Conservation (phyloP, 1,284 basidiomycete species). For the Ganoderma meredithae region DNA sequence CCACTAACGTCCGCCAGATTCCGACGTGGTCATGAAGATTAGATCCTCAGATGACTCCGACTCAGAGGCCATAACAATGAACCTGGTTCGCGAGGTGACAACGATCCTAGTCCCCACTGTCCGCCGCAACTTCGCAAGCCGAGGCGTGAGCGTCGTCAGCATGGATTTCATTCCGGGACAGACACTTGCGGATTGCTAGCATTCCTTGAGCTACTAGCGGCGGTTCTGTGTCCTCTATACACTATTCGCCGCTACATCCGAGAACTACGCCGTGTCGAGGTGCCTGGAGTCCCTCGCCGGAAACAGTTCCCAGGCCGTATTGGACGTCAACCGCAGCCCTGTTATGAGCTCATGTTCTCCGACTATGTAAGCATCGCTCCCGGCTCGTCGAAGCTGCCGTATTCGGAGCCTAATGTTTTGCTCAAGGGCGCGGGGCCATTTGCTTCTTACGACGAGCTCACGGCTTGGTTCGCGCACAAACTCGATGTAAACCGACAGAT, state of each 20-base stretch:
- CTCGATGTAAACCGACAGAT: conserved; percentile 10
- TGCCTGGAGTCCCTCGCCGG: conserved; percentile 7
- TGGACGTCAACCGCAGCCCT: conserved; percentile 16
- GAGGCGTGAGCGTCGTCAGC: conserved; percentile 14
- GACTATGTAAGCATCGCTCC: neutral
- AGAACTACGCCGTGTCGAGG: conserved; percentile 32
- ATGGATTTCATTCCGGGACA: conserved; percentile 40
- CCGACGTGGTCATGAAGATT: conserved; percentile 11
- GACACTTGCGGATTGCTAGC: conserved; percentile 37
- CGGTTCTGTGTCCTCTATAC: conserved; percentile 37
- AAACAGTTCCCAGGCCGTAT: conserved; percentile 21
- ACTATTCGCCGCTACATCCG: conserved; percentile 41
- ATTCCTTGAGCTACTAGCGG: conserved; percentile 31
- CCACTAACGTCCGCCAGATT: neutral
- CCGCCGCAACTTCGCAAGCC: neutral
- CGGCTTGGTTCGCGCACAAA: conserved; percentile 21
- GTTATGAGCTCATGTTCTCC: conserved; percentile 3
- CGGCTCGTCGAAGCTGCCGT: neutral
- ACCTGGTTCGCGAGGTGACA: conserved; percentile 1
- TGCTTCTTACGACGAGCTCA: conserved; percentile 18
- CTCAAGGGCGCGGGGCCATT: conserved; percentile 22
- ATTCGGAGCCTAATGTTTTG: neutral
- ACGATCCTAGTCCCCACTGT: conserved; percentile 4
- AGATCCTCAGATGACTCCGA: neutral
- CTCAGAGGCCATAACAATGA: conserved; percentile 6